Base-by-base conservation (phyloP, 805 yeast genomes). In the Yamadazyma kitorensis region DNA sequence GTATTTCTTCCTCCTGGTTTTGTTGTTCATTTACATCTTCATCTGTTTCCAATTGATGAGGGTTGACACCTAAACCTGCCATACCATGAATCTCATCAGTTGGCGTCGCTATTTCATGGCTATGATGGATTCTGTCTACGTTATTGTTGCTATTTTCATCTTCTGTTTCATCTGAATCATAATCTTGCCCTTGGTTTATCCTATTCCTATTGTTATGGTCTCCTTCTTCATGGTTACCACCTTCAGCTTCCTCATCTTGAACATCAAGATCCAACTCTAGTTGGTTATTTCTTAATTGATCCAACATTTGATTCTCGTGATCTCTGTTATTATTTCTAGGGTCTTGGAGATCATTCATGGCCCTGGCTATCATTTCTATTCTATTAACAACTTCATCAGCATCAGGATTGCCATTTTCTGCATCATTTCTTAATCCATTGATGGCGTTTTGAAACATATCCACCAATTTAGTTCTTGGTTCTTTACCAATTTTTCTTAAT, bases 401-500 rank as follows among this genome's bases (percentile, higher is more conserved):
- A 43, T 49, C 46, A 27, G 27, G 43, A 24, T 48, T 41, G 24
- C 50, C 56, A 24, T 44, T 40, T 11, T 31, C 36, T 6, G 49
- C 54, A 14, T 50, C 55, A 27, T 50, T 48, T 30, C 62, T 40
- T 24, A 54, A 40, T 1, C 51, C 53, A 12, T 46, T 31, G n/a
- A 59, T 39, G 8, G 54, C 56, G 29, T 53, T 50, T 31, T 60
- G 61, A 20, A 65, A 51, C 59, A 64, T 49, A 34, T 64, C 68
- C 18, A 57, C 54, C 40, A 67, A 55, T 37, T 59, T 64, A 10
- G 70, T 57, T 31, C 66, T 55, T 25, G 73, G 71, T 41, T 70
- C 77, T 30, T 62, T 70, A 2, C 93, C 93, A 29, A 84, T 74
- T 39, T 71, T 74, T 42, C 68, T 75, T 34, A 70, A 53, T 12